These are phyloP conservation scores for Neohortaea acidophila DNA, from an alignment of 495 filamentous ascomycete species.

Conservation along the genomic window DNA sequence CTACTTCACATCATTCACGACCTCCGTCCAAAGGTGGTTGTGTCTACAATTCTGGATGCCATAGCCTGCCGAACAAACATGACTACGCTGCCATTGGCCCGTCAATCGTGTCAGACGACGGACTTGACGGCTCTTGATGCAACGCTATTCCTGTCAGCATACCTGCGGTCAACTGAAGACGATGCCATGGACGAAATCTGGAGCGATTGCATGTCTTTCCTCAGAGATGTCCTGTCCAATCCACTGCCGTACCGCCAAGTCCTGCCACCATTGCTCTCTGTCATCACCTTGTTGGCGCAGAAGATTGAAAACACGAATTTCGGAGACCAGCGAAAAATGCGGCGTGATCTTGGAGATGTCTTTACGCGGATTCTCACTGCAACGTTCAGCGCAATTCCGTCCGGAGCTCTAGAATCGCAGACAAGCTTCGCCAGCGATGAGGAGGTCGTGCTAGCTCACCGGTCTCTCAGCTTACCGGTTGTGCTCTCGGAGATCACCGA, in stretches of 20 bases:
- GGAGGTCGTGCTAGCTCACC: not conserved
- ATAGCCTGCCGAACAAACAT: slow-evolving; percentile 90
- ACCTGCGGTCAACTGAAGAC: slow-evolving; percentile 78
- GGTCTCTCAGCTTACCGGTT: not conserved
- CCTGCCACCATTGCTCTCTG: slow-evolving; percentile 72
- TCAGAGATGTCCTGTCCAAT: slow-evolving; percentile 80
- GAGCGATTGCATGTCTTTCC: slow-evolving; percentile 81
- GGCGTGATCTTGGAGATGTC: slow-evolving; percentile 79
- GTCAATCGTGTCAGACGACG: slow-evolving; percentile 77
- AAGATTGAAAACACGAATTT: slow-evolving; percentile 98
- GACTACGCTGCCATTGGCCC: slow-evolving; percentile 53
- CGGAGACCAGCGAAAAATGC: slow-evolving; percentile 87
- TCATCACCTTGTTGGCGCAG: slow-evolving; percentile 73
- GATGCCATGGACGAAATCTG: slow-evolving; percentile 99
- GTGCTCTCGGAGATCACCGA: slow-evolving; percentile 3
- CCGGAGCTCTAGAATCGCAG: too few species aligned
- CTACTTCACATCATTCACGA: slow-evolving; percentile 84
- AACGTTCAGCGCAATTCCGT: slow-evolving; percentile 73
- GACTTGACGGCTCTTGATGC: slow-evolving; percentile 67
- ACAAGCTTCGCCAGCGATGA: not conserved
- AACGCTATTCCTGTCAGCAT: slow-evolving; percentile 75
- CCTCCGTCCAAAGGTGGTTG: slow-evolving; percentile 77
- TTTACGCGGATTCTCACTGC: slow-evolving; percentile 77
- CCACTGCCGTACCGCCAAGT: slow-evolving; percentile 90
- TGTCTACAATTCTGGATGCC: slow-evolving; percentile 94